Conservation (phyloP, 2,329 filamentous ascomycete genomes). For the Tolypocladium amazonense region DNA sequence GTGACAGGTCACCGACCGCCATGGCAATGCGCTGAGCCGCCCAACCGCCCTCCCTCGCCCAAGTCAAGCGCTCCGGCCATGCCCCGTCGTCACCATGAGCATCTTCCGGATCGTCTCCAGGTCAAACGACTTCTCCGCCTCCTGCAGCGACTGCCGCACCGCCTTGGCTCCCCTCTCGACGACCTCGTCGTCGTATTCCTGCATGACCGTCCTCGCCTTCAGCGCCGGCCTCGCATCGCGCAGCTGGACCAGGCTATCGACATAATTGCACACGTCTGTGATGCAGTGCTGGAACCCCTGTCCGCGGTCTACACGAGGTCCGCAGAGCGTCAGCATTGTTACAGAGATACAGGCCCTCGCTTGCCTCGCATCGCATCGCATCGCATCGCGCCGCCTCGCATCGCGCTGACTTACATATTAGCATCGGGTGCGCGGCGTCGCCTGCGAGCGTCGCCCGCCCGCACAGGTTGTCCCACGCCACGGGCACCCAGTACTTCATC, state of each 20-base stretch:
- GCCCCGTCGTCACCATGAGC: constrained; percentile 20
- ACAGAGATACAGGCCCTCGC: neutral
- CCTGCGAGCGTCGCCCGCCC: constrained; percentile 26
- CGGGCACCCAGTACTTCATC: constrained; percentile 25
- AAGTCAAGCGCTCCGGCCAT: constrained; percentile 7
- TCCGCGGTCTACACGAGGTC: constrained; percentile 21
- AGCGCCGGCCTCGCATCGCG: constrained; percentile 5
- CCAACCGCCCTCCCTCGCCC: neutral
- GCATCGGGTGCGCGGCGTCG: constrained; percentile 33
- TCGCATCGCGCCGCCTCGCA: neutral
- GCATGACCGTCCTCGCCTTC: constrained; percentile 8
- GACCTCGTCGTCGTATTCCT: constrained; percentile 20
- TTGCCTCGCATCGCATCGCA: neutral
- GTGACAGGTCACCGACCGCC: neutral
- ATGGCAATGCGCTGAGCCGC: neutral
- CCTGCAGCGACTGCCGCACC: constrained; percentile 20
- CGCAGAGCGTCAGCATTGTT: neutral
- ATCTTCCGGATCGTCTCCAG: constrained; percentile 16
- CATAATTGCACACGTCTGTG: constrained; percentile 25
- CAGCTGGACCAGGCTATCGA: constrained; percentile 18
- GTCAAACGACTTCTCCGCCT: constrained; percentile 19
- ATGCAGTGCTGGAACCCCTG: constrained; percentile 34
- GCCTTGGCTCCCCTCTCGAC: constrained; percentile 21
- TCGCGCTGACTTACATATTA: constrained; percentile 19
- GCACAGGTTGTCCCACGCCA: constrained; percentile 17